Percentiles rank a stretch among this genome's conserved stretches.
phyloP scores from a whole-genome alignment of 331 rosid genomes.

The Malus hybrid region DNA sequence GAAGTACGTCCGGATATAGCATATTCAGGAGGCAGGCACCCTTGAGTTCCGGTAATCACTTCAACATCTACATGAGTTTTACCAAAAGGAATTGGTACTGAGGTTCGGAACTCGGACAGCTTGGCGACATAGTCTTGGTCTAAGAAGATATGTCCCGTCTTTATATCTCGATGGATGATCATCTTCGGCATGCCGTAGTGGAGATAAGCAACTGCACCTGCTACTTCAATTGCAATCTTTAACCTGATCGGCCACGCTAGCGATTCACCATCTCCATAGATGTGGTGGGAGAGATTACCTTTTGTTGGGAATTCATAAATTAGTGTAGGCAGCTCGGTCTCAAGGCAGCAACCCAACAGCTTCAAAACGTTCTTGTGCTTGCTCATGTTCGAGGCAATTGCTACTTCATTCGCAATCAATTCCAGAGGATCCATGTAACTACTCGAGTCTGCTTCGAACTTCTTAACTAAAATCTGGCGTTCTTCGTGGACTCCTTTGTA shows the following conservation, averaged over 20 bases:
- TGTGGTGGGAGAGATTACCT: background rate
- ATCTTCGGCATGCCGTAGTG: conserved; percentile 5
- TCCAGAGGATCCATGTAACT: background rate
- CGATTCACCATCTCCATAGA: background rate
- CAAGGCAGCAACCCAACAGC: conserved; percentile 12
- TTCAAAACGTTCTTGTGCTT: conserved; percentile 13
- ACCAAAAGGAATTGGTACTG: conserved; percentile 1
- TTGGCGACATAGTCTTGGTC: conserved; percentile 1
- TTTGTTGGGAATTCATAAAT: conserved; percentile 17
- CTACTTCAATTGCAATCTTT: conserved; percentile 5
- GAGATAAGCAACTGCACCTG: conserved; percentile 9
- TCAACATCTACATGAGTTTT: conserved; percentile 8
- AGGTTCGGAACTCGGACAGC: background rate
- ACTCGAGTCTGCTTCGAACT: background rate
- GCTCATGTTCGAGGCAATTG: conserved; percentile 5
- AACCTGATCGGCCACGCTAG: background rate
- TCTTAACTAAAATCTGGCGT: conserved; percentile 4
- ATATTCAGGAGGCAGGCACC: background rate
- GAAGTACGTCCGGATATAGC: background rate
- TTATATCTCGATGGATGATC: conserved; percentile 4
- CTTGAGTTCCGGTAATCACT: background rate
- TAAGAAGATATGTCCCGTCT: background rate
- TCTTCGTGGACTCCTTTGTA: conserved; percentile 4
- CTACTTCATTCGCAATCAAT: background rate
- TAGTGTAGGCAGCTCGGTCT: conserved; percentile 1